Conservation (phyloP, 176 grass and related monocot genomes). For the Oryza officinalis region DNA sequence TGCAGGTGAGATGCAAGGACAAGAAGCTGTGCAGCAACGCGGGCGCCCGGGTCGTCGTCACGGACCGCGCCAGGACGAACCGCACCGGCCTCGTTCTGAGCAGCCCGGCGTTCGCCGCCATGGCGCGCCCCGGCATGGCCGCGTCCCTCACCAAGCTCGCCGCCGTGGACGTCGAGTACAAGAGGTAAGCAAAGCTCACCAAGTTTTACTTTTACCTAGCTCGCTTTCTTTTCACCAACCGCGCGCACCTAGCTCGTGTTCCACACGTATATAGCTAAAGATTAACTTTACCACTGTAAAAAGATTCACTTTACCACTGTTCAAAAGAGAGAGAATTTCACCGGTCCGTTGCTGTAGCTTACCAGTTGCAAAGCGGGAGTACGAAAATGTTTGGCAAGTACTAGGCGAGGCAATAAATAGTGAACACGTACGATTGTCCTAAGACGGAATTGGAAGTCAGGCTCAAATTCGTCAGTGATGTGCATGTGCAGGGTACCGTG, state of each 20-base stretch:
- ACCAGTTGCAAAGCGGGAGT: not conserved
- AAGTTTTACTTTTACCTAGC: not conserved
- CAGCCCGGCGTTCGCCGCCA: conserved; percentile 59
- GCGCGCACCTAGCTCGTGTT: not conserved
- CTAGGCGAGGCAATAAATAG: not conserved
- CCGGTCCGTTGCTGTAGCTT: not conserved
- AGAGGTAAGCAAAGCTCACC: conserved; percentile 48
- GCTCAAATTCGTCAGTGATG: conserved; percentile 11
- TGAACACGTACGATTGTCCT: not conserved
- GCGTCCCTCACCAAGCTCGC: conserved; percentile 34
- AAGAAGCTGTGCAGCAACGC: conserved; percentile 40
- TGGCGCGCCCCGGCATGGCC: conserved; percentile 66
- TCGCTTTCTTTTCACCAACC: conserved; percentile 21
- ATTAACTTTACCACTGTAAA: not conserved
- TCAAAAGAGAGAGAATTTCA: not conserved
- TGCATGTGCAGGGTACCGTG: conserved; percentile 66
- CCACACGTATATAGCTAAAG: not conserved
- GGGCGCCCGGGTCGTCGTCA: conserved; percentile 67
- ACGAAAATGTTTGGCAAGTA: not conserved
- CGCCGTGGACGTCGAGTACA: conserved; percentile 72
- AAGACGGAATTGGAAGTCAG: not conserved
- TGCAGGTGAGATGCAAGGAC: conserved; percentile 84
- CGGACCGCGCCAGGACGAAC: conserved; percentile 67
- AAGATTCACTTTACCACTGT: too few species aligned
- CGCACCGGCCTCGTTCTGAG: conserved; percentile 64